Evolutionary conservation across 1,284 basidiomycete genomes (phyloP).

Genomic region (Naganishia albida): DNA sequence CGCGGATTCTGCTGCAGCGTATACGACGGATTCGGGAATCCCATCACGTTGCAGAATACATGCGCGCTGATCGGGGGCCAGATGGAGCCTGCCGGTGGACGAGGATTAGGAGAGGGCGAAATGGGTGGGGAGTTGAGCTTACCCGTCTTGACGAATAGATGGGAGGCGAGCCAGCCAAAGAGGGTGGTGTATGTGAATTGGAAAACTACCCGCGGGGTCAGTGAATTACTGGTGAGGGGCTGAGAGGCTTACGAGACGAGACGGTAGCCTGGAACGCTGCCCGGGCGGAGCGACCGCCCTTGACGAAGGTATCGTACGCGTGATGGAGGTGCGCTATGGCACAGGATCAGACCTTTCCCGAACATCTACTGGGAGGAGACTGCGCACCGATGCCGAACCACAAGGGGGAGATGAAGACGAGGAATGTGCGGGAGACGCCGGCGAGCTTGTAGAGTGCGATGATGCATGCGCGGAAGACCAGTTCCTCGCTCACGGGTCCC

Average conservation of each 20-base stretch:
- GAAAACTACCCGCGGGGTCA: slow-evolving; percentile 61
- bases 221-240: background rate
- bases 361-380: slow-evolving; percentile 4
- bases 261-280: slow-evolving; percentile 67
- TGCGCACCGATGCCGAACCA: slow-evolving; percentile 81
- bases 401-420: slow-evolving; percentile 79
- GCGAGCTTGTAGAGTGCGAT: slow-evolving; percentile 71
- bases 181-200: slow-evolving; percentile 86
- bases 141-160: slow-evolving; percentile 78
- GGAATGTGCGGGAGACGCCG: slow-evolving; percentile 59
- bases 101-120: background rate
- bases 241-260: slow-evolving; percentile 60
- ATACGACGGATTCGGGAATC: slow-evolving; percentile 54
- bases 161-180: slow-evolving; percentile 87
- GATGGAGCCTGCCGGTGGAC: slow-evolving; percentile 45
- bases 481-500: slow-evolving; percentile 89
- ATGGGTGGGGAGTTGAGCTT: slow-evolving; percentile 45
- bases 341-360: slow-evolving; percentile 9
- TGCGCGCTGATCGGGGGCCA: slow-evolving; percentile 70
- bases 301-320: slow-evolving; percentile 77
- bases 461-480: slow-evolving; percentile 86
- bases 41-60: slow-evolving; percentile 92
- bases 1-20: slow-evolving; percentile 45
- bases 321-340: slow-evolving; percentile 86
- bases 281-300: slow-evolving; percentile 63